A percentile compares a stretch with the other conserved stretches of the same genome.
Conservation (phyloP, 495 filamentous ascomycete genomes). For the Barbatosphaeria neglecta region DNA sequence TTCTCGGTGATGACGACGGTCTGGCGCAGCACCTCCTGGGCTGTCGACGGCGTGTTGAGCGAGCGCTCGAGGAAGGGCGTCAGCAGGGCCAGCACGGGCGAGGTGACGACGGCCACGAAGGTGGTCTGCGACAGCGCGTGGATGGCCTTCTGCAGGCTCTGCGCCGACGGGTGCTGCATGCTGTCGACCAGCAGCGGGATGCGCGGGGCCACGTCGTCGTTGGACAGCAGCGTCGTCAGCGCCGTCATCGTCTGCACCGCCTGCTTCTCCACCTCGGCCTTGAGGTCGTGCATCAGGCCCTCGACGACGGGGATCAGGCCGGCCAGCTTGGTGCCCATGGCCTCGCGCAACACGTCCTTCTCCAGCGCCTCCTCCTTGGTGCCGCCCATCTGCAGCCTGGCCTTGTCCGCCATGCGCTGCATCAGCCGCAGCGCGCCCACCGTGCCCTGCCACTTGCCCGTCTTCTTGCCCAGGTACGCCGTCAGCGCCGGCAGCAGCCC, state of each 20-base stretch:
- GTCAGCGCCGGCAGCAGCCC: constrained; percentile 65
- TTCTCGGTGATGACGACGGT: constrained; percentile 98
- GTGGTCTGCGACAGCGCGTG: constrained; percentile 97
- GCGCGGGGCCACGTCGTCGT: constrained; percentile 90
- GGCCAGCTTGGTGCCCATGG: constrained; percentile 87
- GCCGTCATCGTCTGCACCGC: constrained; percentile 83
- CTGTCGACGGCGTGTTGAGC: constrained; percentile 77
- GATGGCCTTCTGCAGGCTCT: constrained; percentile 85
- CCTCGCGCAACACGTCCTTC: constrained; percentile 79
- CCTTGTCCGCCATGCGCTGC: constrained; percentile 85
- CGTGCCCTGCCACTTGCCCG: constrained; percentile 91
- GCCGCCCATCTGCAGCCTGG: constrained; percentile 68
- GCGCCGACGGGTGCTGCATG: constrained; percentile 87
- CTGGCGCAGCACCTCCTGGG: constrained; percentile 90
- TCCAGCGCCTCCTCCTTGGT: constrained; percentile 67
- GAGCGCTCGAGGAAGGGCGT: constrained; percentile 91
- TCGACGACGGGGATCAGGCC: constrained; percentile 87
- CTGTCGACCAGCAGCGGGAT: constrained; percentile 89
- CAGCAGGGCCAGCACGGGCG: constrained; percentile 93
- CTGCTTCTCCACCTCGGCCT: constrained; percentile 79
- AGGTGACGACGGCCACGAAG: constrained; percentile 93
- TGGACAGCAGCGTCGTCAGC: constrained; percentile 80
- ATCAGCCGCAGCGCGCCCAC: constrained; percentile 74
- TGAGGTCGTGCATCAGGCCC: constrained; percentile 91
- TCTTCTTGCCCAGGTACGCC: constrained; percentile 62